A percentile compares a stretch with the other conserved stretches of the same genome.
These are phyloP conservation scores for Firmiana major DNA, from an alignment of 345 rosid species.

Conservation along the genomic window DNA sequence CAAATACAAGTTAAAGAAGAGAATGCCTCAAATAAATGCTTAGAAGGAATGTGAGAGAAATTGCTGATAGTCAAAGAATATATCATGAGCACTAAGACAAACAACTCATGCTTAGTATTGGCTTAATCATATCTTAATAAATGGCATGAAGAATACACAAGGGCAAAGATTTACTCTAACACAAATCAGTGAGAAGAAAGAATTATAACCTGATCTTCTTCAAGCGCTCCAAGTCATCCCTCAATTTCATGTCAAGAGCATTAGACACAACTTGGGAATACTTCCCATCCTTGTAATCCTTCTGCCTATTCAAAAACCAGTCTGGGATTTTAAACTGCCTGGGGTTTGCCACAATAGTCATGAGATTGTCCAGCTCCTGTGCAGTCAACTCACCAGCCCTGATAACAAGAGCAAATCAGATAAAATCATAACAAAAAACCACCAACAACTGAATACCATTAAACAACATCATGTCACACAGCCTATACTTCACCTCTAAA, in stretches of 20 bases:
- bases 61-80: background rate
- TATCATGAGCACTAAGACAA: background rate
- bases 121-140: background rate
- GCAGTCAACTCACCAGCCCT: slow-evolving; percentile 89
- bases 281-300: slow-evolving; percentile 90
- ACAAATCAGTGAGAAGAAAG: background rate
- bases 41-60: background rate
- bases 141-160: background rate
- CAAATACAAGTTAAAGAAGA: background rate
- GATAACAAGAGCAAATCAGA: background rate
- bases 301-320: slow-evolving; percentile 91
- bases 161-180: background rate
- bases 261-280: slow-evolving; percentile 87
- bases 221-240: slow-evolving; percentile 91
- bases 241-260: slow-evolving; percentile 90
- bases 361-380: slow-evolving; percentile 82
- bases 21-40: background rate
- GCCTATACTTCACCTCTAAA: background rate
- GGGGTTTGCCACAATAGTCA: slow-evolving; percentile 83
- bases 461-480: background rate
- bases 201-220: slow-evolving; percentile 78
- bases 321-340: slow-evolving; percentile 89
- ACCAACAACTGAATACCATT: background rate
- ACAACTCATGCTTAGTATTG: background rate
- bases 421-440: background rate